Evolutionary conservation across 1,284 basidiomycete species (phyloP), one percentile per base, ranked within the genome.

Genomic region (Fomitopsis pinicola): DNA sequence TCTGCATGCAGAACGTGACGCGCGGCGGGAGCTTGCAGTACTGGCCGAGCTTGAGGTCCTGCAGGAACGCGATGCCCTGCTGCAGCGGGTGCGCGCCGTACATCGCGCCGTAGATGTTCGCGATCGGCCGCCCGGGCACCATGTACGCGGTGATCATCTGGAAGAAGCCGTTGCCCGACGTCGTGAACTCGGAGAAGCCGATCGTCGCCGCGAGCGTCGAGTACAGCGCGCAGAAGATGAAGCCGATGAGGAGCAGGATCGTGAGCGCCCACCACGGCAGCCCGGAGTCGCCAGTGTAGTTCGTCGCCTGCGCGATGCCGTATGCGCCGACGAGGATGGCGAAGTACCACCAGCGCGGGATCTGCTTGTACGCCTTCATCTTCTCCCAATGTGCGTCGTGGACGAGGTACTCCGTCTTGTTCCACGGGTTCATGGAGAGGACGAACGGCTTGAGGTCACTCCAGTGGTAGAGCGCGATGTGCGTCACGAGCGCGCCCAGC

Each of bases 1-100:
- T 75, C 70, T 68, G 87, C 48, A 84, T 83, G 10, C 77, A 73
- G 71, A 89, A 87, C 2, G 86, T 87, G 2, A 81, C 79, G 2
- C 82, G 77, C 19, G 87, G 87, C 28, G 86, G 82, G 55, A 89
- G 77, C 74, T 89, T 89, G 66, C 82, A 84, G 73, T 89, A 72
- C 64, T 70, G 69, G 28, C 69, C 75, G 33, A 82, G 78, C 72
- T 84, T 82, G 44, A 83, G 71, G 67, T 83, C 81, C 52, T 78
- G 75, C 57, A 81, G 73, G 58, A 82, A 79, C 38, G 76, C 74
- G 42, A 82, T 75, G 12, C 80, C 79, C 67, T 82, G 79, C 33
- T 64, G 68, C 64, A 73, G 70, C 3, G 74, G 71, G 66, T 72
- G 71, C 63, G 73, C 72, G 55, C 80, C 77, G 65, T 82, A 82